These are phyloP conservation scores for Nematocida sp. DNA, from an alignment of 371 early-diverging fungal genomes.

Conservation along the genomic window DNA sequence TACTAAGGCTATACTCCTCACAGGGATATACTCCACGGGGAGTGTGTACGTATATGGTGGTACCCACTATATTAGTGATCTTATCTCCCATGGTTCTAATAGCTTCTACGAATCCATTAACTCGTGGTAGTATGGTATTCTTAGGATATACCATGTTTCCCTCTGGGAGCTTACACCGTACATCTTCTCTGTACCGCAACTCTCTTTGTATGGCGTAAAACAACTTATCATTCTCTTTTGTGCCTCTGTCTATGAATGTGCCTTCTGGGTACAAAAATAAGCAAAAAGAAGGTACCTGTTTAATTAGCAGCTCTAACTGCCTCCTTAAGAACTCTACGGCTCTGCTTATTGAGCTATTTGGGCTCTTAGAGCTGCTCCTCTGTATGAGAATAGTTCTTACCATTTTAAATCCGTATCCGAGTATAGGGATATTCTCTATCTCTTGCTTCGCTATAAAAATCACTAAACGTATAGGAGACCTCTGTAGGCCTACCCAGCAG, in stretches of 20 bases:
- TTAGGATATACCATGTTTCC: neutral
- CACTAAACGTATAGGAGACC: neutral
- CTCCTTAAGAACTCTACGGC: too few species aligned
- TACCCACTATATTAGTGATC: constrained; percentile 59
- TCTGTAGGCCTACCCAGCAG: constrained; percentile 16
- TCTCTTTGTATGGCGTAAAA: constrained; percentile 38
- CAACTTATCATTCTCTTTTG: constrained; percentile 49
- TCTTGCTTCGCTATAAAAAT: constrained; percentile 41
- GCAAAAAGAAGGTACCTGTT: constrained; percentile 34
- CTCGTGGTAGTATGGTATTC: constrained; percentile 60
- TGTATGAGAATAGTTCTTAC: constrained; percentile 62
- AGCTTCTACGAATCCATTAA: constrained; percentile 61
- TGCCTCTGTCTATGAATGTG: constrained; percentile 59
- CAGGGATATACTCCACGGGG: constrained; percentile 35
- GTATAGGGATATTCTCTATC: constrained; percentile 1
- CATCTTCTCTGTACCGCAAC: constrained; percentile 12
- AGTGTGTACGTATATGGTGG: constrained; percentile 55
- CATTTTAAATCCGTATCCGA: constrained; percentile 52
- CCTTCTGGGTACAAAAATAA: constrained; percentile 66
- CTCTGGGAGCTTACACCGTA: neutral
- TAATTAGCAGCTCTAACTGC: too few species aligned
- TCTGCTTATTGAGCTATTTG: constrained; percentile 42
- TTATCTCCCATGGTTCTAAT: constrained; percentile 28
- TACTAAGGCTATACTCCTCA: constrained; percentile 41
- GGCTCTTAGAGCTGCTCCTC: constrained; percentile 56